These are phyloP conservation scores for Phlebiopsis gigantea DNA, from an alignment of 768 basidiomycete genomes.

Conservation along the genomic window DNA sequence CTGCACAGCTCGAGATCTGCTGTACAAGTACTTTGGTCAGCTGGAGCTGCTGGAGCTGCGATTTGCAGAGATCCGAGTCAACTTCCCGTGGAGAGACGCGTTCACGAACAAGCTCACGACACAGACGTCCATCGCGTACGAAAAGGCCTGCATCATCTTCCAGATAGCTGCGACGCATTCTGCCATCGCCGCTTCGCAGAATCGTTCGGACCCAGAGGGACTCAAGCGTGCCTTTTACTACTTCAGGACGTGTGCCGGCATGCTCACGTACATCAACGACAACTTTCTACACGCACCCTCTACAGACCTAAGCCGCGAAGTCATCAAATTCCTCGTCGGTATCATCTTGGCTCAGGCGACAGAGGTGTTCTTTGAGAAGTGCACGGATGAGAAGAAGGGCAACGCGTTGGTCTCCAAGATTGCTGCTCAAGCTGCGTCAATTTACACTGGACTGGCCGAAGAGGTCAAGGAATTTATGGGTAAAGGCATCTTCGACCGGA, in stretches of 20 bases:
- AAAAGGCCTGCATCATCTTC: conserved; percentile 96
- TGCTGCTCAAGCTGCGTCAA: conserved; percentile 70
- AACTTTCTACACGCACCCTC: conserved; percentile 98
- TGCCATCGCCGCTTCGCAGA: conserved; percentile 81
- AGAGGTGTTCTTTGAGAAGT: conserved; percentile 95
- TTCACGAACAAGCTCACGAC: conserved; percentile 92
- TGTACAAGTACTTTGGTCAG: conserved; percentile 99
- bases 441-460: conserved; percentile 81
- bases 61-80: conserved; percentile 94
- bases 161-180: conserved; percentile 95
- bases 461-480: conserved; percentile 97
- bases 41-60: conserved; percentile 94
- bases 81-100: conserved; percentile 96
- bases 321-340: conserved; percentile 88
- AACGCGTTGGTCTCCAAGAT: conserved; percentile 77
- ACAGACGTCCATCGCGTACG: conserved; percentile 94
- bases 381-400: conserved; percentile 87
- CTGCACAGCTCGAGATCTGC: conserved; percentile 74
- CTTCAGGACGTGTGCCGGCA: conserved; percentile 85
- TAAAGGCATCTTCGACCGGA: conserved; percentile 91
- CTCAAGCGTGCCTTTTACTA: conserved; percentile 92
- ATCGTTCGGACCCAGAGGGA: conserved; percentile 84
- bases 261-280: conserved; percentile 99
- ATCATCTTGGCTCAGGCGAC: conserved; percentile 90
- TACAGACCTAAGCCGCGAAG: conserved; percentile 89